Evolutionary conservation across 345 rosid species (phyloP).

Genomic region (Boechera stricta): DNA sequence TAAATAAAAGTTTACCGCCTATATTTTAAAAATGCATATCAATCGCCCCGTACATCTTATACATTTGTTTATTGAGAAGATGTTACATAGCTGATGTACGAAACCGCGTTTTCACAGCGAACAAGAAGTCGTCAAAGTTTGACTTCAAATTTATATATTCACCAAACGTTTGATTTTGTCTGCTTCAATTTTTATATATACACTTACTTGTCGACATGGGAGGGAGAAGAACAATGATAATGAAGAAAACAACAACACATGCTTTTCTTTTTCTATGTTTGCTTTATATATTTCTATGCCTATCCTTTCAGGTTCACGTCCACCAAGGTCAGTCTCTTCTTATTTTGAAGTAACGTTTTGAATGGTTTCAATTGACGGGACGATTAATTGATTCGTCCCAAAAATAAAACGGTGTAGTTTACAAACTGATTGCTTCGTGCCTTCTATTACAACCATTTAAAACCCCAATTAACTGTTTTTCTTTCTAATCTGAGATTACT

Average conservation of each 20-base stretch:
- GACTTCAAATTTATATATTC: slow-evolving; percentile 7
- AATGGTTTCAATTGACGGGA: not conserved
- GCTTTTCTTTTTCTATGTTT: slow-evolving; percentile 32
- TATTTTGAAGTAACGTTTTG: not conserved
- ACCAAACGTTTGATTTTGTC: not conserved
- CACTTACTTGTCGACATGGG: not conserved
- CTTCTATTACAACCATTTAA: not conserved
- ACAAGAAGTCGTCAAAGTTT: slow-evolving; percentile 20
- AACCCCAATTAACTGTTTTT: not conserved
- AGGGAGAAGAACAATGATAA: slow-evolving; percentile 8
- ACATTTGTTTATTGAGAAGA: slow-evolving; percentile 9
- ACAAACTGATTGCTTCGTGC: not conserved
- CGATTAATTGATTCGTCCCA: not conserved
- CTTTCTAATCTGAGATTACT: not conserved
- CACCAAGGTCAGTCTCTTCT: slow-evolving; percentile 33
- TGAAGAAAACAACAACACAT: slow-evolving; percentile 26
- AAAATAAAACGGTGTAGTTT: not conserved
- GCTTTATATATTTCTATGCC: slow-evolving; percentile 28
- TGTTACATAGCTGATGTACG: slow-evolving; percentile 9
- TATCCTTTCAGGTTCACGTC: slow-evolving; percentile 6
- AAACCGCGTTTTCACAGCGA: slow-evolving; percentile 27
- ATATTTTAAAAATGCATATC: too few species aligned
- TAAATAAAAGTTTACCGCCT: too few species aligned
- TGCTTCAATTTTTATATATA: slow-evolving; percentile 15
- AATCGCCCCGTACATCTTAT: too few species aligned